Evolutionary conservation across 352 stramenopile genomes (phyloP), one percentile per base, ranked within the genome.

Genomic region (Pythium biforme): DNA sequence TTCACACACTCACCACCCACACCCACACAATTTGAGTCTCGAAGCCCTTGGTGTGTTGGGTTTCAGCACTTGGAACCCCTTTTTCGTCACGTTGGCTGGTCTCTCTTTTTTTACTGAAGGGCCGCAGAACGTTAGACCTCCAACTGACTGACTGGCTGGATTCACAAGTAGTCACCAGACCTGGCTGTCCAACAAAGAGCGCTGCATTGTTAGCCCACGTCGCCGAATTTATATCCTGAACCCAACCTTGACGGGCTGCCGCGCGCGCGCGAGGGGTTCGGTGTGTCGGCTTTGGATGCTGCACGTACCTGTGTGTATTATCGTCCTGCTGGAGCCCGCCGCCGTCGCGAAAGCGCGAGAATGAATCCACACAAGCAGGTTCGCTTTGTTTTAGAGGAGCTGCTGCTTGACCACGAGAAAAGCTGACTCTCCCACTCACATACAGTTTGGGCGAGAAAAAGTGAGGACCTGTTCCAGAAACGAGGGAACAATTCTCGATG

Each of bases 121-220:
- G 22, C 45, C 45, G 26, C 37, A 17, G 9, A 12, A n/a, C 37
- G 37, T 43, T 43, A 20, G 37, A 43, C 17, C 17, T 43, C 17
- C 37, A 43, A 43, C 23, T 39, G 47, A 55, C 50, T 57, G 50
- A 23, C 50, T 57, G 50, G 49, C 50, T 57, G 50, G 49, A 55
- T 45, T 55, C 29, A 31, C 49, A 29, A 55, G 29, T 14, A n/a
- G 11, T 29, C 29, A 15, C 33, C 8, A 20, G 14, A 26, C 40
- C 20, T 57, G 50, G 31, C 50, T 57, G 41, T 57, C 33, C 31
- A 57, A 11, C 50, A 31, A 29, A 55, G 20, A 33, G 22, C 20
- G 23, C 27, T 3, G 19, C 26, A 15, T 19, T 37, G 50, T 57
- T 23, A 47, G 50, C 33, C 25, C n/a, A 19, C 5, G 31, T 19